Evolutionary conservation across 2,329 filamentous ascomycete genomes (phyloP).

Genomic region (Pseudopithomyces maydicus): DNA sequence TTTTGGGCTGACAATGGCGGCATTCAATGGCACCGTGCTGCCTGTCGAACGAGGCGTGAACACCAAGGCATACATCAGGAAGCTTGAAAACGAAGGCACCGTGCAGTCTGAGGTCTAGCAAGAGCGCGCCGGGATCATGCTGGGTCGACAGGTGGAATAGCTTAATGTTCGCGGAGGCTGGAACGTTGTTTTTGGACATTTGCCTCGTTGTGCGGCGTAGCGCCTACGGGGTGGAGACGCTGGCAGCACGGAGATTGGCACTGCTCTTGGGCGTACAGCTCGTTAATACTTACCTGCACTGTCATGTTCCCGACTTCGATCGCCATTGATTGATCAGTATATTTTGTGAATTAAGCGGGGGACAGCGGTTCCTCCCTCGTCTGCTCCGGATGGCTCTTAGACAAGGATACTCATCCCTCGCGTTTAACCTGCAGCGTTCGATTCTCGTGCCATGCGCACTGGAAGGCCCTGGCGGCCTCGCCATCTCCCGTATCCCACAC

Average conservation of each 20-base stretch:
- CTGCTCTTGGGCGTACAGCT: too few relatives aligned
- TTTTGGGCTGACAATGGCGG: slow-evolving; percentile 49
- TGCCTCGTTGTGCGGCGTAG: too few relatives aligned
- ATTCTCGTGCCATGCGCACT: background rate
- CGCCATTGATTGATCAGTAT: too few relatives aligned
- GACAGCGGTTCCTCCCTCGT: background rate
- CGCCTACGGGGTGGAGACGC: too few relatives aligned
- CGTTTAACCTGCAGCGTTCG: background rate
- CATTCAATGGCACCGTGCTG: slow-evolving; percentile 48
- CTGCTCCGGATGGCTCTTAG: background rate
- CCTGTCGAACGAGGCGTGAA: slow-evolving; percentile 45
- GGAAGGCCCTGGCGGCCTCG: background rate
- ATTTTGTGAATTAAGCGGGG: background rate
- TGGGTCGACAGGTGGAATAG: background rate
- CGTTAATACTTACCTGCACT: too few relatives aligned
- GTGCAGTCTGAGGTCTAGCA: background rate
- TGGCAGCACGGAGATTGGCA: too few relatives aligned
- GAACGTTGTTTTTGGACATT: too few relatives aligned
- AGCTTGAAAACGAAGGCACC: background rate
- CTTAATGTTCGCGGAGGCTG: background rate
- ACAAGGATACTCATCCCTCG: background rate
- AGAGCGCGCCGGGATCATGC: background rate
- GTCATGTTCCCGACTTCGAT: too few relatives aligned
- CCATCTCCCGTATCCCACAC: background rate
- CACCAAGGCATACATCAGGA: slow-evolving; percentile 1